Base-by-base conservation (phyloP, 495 filamentous ascomycete genomes). In the Penicillium subrubescens region DNA sequence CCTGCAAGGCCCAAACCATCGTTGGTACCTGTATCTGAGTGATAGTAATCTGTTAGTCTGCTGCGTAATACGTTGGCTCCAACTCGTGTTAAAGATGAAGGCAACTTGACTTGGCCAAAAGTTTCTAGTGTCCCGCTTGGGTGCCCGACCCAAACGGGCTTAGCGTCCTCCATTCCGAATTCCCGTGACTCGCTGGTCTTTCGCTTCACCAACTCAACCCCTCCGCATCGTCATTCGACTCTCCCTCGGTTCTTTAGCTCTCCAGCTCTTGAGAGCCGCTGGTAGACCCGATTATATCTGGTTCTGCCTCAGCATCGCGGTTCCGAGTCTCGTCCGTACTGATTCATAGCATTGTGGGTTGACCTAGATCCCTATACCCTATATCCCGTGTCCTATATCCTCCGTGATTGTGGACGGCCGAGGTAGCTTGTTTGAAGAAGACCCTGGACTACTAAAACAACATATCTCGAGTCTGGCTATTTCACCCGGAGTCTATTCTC, bases 161-260 rank as follows among this genome's bases (percentile, higher is more conserved):
- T 72, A 72, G 70, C 65, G 67, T 50, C 12, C 12, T 48, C 41
- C 4, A 56, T 63, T 66, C 68, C 63, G 69, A 71, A 71, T 65
- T 71, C 71, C 71, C 71, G 71, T 71, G 71, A 73, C 71, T 69
- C 61, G 63, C 66, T 68, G 60, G 61, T 65, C 66, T 67, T 73
- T 73, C 71, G 63, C 65, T 73, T 68, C 71, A 66, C 64, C 53
- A 64, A 67, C 67, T 71, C 54, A 64, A 73, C 71, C 71, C 71
- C 71, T 73, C 71, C 67, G 67, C 57, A 68, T 59, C 60, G 51
- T 62, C 64, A 48, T 35, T 46, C 48, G 21, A 41, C 27, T 51
- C 15, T 2, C 14, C 33, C 44, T 48, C 23, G 31, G 17, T 31
- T 3, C 19, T 17, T 60, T 60, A 50, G 29, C 53, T 57, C 43